Base-by-base conservation (phyloP, 1,284 basidiomycete species). In the Uromyces viciae-fabae region DNA sequence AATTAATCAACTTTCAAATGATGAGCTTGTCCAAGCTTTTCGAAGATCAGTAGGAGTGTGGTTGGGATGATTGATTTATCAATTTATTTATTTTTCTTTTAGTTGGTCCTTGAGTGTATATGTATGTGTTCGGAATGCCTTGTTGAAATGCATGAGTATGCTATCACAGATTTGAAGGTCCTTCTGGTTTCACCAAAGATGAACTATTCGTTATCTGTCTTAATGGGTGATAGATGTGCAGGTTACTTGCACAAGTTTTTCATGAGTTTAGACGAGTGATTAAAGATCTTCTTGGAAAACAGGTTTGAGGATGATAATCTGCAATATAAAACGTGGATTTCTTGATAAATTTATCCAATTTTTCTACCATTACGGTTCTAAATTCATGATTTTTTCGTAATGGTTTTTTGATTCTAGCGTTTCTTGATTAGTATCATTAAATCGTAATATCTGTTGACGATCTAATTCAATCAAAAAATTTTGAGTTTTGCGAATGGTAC, bases 401-500 rank as follows among this genome's bases (percentile, higher is more conserved):
- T 54, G 52, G 52, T 19, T 25, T 25, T 54, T 17, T 19, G 52
- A 54, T 54, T 54, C 15, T 54, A 19, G 15, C 22, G 22, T 3
- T 19, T 58, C n/a, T 58, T 8, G 15, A 15, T 25, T 22, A 3
- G 56, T 8, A 19, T 22, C 14, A 49, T 58, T 25, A 31, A 58
- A 58, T 2, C 25, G 7, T 28, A 58, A 58, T n/a, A 58, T 58
- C 56, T 8, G 22, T 11, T 28, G 56, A 58, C 72, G 72, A 74
- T 74, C 72, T 28, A 56, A 74, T 11, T 60, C 49, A 36, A 74
- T 74, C 1, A 60, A 36, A 42, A 74, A 74, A 7, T 11, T 36
- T 31, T 74, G 72, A 25, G 72, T 74, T 33, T 74, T 74, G 3
- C 72, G 72, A 14, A 74, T 74, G 19, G 72, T 74, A 3, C 72